These are phyloP conservation scores for Piromyces finnis DNA, from an alignment of 192 early-diverging fungal genomes.

Conservation along the genomic window DNA sequence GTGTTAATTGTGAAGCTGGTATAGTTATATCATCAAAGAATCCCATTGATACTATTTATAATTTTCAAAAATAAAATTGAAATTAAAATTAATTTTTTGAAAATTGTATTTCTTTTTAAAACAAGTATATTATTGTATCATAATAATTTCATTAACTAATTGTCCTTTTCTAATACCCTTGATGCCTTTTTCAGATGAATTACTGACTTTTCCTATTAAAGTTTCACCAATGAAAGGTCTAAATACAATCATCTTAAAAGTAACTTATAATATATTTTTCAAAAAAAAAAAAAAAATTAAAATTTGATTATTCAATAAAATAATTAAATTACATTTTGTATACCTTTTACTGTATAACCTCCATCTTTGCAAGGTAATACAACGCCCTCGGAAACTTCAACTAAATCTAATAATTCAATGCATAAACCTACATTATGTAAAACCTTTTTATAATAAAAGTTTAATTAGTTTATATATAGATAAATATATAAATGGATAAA, in stretches of 20 bases:
- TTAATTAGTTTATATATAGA: background rate
- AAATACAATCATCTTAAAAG: constrained; percentile 75
- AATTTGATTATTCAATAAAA: background rate
- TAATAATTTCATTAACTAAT: too few relatives aligned
- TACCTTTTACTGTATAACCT: constrained; percentile 54
- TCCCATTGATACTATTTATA: background rate
- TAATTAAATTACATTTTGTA: background rate
- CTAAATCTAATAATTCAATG: constrained; percentile 62
- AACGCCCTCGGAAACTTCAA: constrained; percentile 65
- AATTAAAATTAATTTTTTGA: too few relatives aligned
- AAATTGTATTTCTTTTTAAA: too few relatives aligned
- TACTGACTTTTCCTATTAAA: constrained; percentile 57
- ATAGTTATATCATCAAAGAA: background rate
- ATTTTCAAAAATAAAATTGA: too few relatives aligned
- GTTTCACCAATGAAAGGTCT: constrained; percentile 81
- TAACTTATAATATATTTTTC: too few relatives aligned
- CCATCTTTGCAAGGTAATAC: constrained; percentile 72
- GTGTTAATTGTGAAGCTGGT: background rate
- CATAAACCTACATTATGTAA: constrained; percentile 83
- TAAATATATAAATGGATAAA: too few relatives aligned
- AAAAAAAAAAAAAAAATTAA: background rate
- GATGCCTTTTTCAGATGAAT: constrained; percentile 46
- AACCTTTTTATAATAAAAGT: constrained; percentile 14
- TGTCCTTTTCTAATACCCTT: constrained; percentile 20
- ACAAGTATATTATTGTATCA: too few relatives aligned